These are phyloP conservation scores for Sarcocystis neurona DNA, from an alignment of 169 alveolate species.

Conservation along the genomic window DNA sequence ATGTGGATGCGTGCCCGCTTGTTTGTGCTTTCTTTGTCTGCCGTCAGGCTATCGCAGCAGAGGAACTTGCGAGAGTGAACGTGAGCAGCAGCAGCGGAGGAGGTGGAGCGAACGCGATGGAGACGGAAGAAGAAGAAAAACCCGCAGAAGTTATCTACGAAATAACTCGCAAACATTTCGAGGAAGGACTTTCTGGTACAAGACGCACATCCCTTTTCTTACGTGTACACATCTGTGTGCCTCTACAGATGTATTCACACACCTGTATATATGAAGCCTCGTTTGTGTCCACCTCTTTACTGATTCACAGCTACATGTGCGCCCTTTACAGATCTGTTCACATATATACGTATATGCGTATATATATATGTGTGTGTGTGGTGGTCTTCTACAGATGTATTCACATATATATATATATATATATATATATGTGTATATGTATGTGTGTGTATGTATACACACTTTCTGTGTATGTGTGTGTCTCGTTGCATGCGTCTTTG, in stretches of 20 bases:
- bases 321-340: too few species aligned
- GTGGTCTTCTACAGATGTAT: too few species aligned
- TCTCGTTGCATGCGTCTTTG: too few species aligned
- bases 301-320: too few species aligned
- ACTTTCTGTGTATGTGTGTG: too few species aligned
- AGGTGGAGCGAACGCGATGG: conserved; percentile 75
- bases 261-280: not conserved
- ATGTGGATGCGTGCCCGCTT: not conserved
- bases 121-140: conserved; percentile 70
- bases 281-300: not conserved
- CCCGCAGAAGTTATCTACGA: conserved; percentile 89
- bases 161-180: conserved; percentile 97
- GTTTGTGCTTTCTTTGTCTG: not conserved
- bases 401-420: too few species aligned
- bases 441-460: too few species aligned
- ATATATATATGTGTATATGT: too few species aligned
- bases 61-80: conserved; percentile 74
- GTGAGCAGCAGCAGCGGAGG: too few species aligned
- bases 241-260: not conserved
- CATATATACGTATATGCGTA: too few species aligned
- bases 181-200: conserved; percentile 92
- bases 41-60: conserved; percentile 77
- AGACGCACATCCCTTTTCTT: too few species aligned
- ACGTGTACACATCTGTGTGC: not conserved
- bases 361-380: too few species aligned